Percentiles rank a stretch among this genome's conserved stretches.
Conservation (phyloP, 768 basidiomycete genomes). For the Neoboletus magnificus region DNA sequence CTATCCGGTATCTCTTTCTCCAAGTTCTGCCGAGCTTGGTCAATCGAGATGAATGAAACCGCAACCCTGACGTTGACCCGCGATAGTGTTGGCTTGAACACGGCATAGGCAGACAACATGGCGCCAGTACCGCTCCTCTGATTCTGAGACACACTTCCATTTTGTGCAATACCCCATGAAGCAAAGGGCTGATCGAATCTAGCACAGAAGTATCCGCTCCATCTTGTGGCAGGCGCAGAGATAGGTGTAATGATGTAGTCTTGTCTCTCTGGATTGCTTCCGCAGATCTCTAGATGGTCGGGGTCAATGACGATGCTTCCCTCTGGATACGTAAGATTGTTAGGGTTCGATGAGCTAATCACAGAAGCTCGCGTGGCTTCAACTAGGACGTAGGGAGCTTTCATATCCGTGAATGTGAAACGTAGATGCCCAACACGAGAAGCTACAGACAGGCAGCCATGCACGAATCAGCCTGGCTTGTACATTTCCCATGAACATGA, state of each 20-base stretch:
- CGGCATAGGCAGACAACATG: slow-evolving; percentile 49
- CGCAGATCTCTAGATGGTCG: slow-evolving; percentile 48
- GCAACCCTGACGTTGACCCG: slow-evolving; percentile 57
- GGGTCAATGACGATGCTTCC: slow-evolving; percentile 50
- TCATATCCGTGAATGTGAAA: slow-evolving; percentile 55
- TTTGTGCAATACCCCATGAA: slow-evolving; percentile 49
- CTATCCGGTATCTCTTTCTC: slow-evolving; percentile 48
- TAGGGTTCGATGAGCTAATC: slow-evolving; percentile 48
- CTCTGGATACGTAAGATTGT: slow-evolving; percentile 49
- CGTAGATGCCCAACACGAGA: slow-evolving; percentile 74
- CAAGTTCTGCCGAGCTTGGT: slow-evolving; percentile 56
- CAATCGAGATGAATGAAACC: slow-evolving; percentile 71
- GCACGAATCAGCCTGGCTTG: not conserved
- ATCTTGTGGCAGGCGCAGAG: slow-evolving; percentile 37
- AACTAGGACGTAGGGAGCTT: slow-evolving; percentile 56
- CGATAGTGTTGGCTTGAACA: slow-evolving; percentile 35
- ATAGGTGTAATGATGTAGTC: slow-evolving; percentile 65
- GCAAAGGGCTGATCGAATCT: slow-evolving; percentile 48
- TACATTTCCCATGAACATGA: not conserved
- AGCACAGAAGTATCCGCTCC: slow-evolving; percentile 53
- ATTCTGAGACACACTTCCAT: slow-evolving; percentile 35
- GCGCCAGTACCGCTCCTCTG: slow-evolving; percentile 38
- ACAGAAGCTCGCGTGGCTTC: slow-evolving; percentile 65
- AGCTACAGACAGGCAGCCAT: slow-evolving; percentile 36
- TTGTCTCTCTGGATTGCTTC: slow-evolving; percentile 65